phyloP scores from a whole-genome alignment of 148 eudicot genomes.

The Vaccinium myrtillus region DNA sequence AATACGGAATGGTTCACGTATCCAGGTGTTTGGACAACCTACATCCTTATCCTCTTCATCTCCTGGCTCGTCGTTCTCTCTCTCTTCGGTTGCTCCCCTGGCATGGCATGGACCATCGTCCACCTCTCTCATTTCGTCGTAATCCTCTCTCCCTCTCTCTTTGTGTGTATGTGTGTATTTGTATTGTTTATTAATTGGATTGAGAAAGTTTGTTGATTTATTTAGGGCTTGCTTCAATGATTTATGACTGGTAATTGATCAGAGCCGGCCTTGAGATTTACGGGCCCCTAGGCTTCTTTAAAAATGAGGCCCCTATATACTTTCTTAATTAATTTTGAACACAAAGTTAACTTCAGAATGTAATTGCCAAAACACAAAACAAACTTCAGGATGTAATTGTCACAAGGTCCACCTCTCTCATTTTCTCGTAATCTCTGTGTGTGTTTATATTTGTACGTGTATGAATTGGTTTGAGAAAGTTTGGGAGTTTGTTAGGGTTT shows the following conservation, averaged over 20 bases:
- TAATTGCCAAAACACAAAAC: too few species aligned
- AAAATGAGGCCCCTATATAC: too few species aligned
- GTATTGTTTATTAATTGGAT: background rate
- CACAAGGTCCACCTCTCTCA: too few species aligned
- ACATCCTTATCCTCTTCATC: constrained; percentile 69
- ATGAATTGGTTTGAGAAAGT: background rate
- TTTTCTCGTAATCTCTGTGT: background rate
- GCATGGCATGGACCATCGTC: constrained; percentile 82
- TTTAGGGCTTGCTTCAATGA: background rate
- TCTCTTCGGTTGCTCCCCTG: constrained; percentile 62
- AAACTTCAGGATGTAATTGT: too few species aligned
- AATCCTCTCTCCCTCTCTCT: background rate
- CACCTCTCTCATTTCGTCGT: constrained; percentile 69
- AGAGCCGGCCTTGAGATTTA: too few species aligned
- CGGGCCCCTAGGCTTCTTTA: too few species aligned
- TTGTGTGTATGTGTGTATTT: background rate
- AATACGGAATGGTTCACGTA: constrained; percentile 84
- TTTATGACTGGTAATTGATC: constrained; percentile 10
- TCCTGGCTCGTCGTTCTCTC: constrained; percentile 71
- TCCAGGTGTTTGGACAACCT: constrained; percentile 80
- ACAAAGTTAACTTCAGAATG: too few species aligned
- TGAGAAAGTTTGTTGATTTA: background rate
- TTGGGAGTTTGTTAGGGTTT: background rate
- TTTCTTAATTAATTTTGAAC: too few species aligned
- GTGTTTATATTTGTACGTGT: background rate